phyloP scores from a whole-genome alignment of 2,329 filamentous ascomycete genomes.

The Cercospora nicotianae region DNA sequence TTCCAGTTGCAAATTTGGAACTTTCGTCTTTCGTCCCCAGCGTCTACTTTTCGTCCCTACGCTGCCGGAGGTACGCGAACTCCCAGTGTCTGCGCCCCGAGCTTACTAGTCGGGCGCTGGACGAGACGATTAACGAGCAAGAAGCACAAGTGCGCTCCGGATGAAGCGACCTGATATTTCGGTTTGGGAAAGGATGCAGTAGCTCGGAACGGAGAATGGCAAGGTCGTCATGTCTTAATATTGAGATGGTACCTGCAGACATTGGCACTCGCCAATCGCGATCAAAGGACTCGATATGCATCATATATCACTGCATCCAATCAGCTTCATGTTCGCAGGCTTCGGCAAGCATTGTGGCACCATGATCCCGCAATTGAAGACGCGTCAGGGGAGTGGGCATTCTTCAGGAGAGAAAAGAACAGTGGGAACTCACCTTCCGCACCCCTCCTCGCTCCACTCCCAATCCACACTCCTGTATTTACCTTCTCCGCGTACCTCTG shows the following conservation, averaged over 20 bases:
- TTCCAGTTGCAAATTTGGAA: background rate
- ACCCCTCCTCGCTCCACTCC: constrained; percentile 21
- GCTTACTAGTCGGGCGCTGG: background rate
- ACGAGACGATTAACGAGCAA: background rate
- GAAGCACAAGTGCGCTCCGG: background rate
- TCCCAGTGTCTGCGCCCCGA: background rate
- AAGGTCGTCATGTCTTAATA: background rate
- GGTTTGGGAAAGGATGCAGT: background rate
- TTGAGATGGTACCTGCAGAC: too few species aligned
- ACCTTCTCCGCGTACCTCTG: constrained; percentile 18
- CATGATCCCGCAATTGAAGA: background rate
- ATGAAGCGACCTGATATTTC: background rate
- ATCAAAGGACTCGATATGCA: constrained; percentile 19
- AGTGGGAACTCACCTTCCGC: constrained; percentile 19
- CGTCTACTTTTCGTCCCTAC: background rate
- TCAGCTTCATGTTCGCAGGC: background rate
- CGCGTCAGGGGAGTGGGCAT: background rate
- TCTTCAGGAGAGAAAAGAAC: background rate
- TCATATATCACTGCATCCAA: constrained; percentile 24
- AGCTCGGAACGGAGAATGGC: background rate
- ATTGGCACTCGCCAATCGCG: background rate
- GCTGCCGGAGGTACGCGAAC: background rate
- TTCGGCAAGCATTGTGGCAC: background rate
- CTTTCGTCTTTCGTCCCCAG: background rate
- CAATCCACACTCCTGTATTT: constrained; percentile 26